Conservation (phyloP, 179 eudicot genomes). For the Camellia oleifera region DNA sequence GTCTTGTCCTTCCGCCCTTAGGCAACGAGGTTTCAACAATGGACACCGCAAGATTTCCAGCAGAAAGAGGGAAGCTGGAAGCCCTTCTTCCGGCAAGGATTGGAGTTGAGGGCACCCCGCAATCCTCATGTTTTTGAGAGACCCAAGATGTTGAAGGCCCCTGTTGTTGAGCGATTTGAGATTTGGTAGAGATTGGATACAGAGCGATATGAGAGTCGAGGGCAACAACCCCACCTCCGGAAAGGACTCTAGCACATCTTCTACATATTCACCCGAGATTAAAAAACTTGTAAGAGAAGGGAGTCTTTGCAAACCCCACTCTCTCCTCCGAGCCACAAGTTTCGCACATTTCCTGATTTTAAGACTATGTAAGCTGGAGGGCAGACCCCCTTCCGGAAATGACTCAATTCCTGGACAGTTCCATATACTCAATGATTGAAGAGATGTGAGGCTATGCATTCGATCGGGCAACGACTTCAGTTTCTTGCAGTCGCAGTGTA, state of each 20-base stretch:
- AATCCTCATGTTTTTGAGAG: slow-evolving; percentile 15
- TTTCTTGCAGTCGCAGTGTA: too few species aligned
- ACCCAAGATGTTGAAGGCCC: slow-evolving; percentile 15
- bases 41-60: not conserved
- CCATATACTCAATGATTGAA: not conserved
- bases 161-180: slow-evolving; percentile 6
- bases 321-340: not conserved
- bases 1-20: not conserved
- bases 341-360: not conserved
- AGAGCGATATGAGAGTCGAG: not conserved
- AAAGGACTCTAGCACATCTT: not conserved
- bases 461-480: too few species aligned
- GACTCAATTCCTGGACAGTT: slow-evolving; percentile 4
- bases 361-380: not conserved
- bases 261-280: not conserved
- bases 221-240: not conserved
- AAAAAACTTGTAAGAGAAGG: not conserved
- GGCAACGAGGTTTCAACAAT: not conserved
- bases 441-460: slow-evolving; percentile 2
- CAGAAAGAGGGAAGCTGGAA: not conserved
- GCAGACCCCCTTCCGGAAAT: slow-evolving; percentile 1
- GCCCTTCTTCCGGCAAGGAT: slow-evolving; percentile 23
- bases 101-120: slow-evolving; percentile 11
- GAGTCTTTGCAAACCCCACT: slow-evolving; percentile 2
- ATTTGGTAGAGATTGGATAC: not conserved